These are phyloP conservation scores for Phialophora chinensis DNA, from an alignment of 2,329 filamentous ascomycete species.

Conservation along the genomic window DNA sequence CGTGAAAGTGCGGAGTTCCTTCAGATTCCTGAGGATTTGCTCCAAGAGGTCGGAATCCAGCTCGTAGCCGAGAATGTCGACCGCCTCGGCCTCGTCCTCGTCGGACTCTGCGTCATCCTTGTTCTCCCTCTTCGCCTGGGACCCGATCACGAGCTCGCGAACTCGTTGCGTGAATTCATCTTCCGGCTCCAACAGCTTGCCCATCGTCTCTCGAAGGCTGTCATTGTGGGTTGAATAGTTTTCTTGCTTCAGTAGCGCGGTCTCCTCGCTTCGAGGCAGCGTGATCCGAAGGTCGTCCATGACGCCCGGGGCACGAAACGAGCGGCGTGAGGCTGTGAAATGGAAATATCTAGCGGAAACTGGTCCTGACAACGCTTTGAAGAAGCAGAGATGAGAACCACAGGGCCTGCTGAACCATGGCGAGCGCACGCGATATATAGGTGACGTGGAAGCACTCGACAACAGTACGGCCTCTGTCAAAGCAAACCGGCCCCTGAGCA, in stretches of 20 bases:
- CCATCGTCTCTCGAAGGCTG: neutral
- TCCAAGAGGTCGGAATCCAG: conserved; percentile 5
- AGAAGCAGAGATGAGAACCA: too few relatives aligned
- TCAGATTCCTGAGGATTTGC: conserved; percentile 2
- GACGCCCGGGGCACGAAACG: neutral
- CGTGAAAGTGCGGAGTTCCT: conserved; percentile 3
- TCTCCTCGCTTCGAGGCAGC: neutral
- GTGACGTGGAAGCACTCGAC: too few relatives aligned
- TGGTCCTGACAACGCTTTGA: too few relatives aligned
- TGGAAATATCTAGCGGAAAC: too few relatives aligned
- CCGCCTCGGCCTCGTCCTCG: neutral
- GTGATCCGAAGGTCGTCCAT: conserved; percentile 6
- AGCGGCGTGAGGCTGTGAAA: too few relatives aligned
- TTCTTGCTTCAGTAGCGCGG: conserved; percentile 6
- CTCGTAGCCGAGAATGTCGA: conserved; percentile 5
- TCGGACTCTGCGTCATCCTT: neutral
- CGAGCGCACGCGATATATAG: too few relatives aligned
- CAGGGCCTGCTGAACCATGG: too few relatives aligned
- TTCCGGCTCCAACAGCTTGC: conserved; percentile 2
- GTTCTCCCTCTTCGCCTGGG: neutral
- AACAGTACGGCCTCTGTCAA: too few relatives aligned
- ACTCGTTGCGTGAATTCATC: neutral
- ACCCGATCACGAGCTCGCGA: conserved; percentile 4
- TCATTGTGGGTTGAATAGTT: neutral
- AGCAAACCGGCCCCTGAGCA: too few relatives aligned